Evolutionary conservation across 208 protist genomes (phyloP), one percentile per base, ranked within the genome.

Genomic region (Leishmania aethiopica): DNA sequence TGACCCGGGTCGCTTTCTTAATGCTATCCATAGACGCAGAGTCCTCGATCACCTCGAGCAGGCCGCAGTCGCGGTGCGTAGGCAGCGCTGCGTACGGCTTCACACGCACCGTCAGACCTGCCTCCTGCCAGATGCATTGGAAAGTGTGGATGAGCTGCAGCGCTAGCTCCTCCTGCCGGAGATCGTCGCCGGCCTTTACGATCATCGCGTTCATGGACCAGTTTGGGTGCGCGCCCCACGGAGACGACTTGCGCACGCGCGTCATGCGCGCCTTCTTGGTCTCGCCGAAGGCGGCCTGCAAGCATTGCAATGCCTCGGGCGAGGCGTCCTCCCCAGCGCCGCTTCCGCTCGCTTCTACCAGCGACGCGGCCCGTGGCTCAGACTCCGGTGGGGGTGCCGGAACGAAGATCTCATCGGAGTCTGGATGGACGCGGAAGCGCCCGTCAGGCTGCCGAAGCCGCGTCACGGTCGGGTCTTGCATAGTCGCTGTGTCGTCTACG

Each of bases 141-240:
- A 98, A 97, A 42, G 89, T 83, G 55, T 88, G 76, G 67, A 99
- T 97, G 37, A 99, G 86, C 86, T 99, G 97, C 74, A 98, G 81
- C 15, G 97, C 96, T 42, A 99, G 91, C 87, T 96, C 93, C 89
- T 99, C 96, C 83, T 99, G 97, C 74, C 96, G 91, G 66, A 98
- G 84, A 80, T 98, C 96, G 73, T 99, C 97, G 5, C 95, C 96
- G 0, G 89, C 90, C 88, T 99, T 99, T 10, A 99, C 91, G 60
- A 99, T 97, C 82, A 98, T 88, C 49, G 92, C 88, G 37, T 67
- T 84, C 74, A 98, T 88, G 49, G 78, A 88, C 97, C 96, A 99
- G 76, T 96, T 94, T 37, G 94, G 94, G 77, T 97, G 94, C 8
- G 76, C 87, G 5, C 96, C 95, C 91, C 91, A 98, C 37, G 85